Evolutionary conservation across 2,329 filamentous ascomycete genomes (phyloP).

Genomic region (Ophiostoma novo-ulmi): DNA sequence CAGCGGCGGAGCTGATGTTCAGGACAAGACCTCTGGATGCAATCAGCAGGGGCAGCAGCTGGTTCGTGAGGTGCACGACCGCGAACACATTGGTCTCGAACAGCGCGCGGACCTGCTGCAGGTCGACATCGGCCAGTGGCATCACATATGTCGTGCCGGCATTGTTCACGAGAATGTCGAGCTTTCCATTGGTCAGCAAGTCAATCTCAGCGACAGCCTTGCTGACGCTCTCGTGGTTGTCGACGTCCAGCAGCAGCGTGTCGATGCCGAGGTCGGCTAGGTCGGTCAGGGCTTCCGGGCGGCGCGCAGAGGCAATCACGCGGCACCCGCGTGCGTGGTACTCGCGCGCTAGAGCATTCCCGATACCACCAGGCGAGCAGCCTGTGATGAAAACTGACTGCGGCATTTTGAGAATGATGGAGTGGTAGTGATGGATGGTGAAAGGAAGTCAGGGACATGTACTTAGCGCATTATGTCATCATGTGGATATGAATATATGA

Average conservation of each 20-base stretch:
- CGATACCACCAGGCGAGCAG: constrained; percentile 35
- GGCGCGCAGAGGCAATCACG: constrained; percentile 39
- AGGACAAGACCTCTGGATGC: constrained; percentile 47
- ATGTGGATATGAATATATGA: background rate
- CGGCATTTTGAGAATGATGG: background rate
- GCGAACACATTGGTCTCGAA: constrained; percentile 56
- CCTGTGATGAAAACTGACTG: constrained; percentile 1
- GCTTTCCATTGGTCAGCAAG: constrained; percentile 39
- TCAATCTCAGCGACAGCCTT: constrained; percentile 34
- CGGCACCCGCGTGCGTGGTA: constrained; percentile 34
- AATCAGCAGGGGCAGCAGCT: constrained; percentile 47
- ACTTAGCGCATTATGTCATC: background rate
- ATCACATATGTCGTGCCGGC: constrained; percentile 43
- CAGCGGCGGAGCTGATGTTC: constrained; percentile 51
- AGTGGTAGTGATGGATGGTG: background rate
- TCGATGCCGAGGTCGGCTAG: constrained; percentile 30
- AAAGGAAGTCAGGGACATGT: background rate
- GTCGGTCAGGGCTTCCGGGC: constrained; percentile 34
- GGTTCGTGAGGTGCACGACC: constrained; percentile 49
- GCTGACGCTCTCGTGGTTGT: constrained; percentile 30
- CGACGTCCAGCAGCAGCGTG: constrained; percentile 33
- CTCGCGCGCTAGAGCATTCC: constrained; percentile 33
- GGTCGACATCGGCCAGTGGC: constrained; percentile 47
- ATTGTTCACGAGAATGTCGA: constrained; percentile 57
- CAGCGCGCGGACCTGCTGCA: constrained; percentile 47